These are phyloP conservation scores for Mycena rosella DNA, from an alignment of 768 basidiomycete genomes.

Conservation along the genomic window DNA sequence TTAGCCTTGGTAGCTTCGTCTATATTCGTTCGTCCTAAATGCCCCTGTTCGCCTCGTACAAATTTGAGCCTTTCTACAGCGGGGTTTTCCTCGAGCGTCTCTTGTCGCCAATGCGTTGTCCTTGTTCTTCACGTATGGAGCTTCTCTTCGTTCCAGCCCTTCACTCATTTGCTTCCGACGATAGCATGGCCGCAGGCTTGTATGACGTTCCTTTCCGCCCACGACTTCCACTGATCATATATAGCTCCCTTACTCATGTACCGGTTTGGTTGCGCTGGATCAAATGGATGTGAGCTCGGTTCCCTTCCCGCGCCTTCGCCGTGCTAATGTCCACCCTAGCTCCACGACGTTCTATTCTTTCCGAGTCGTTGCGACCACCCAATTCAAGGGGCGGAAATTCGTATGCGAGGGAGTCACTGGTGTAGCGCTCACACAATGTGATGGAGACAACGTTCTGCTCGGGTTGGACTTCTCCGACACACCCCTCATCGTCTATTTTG, in stretches of 20 bases:
- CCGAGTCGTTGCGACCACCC: constrained; percentile 50
- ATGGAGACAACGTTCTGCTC: constrained; percentile 53
- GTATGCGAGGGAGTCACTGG: constrained; percentile 46
- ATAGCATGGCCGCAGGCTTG: constrained; percentile 35
- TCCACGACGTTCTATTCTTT: constrained; percentile 55
- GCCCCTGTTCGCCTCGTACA: neutral
- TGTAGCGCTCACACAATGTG: constrained; percentile 41
- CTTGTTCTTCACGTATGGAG: constrained; percentile 33
- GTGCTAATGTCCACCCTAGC: constrained; percentile 1
- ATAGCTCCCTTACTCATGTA: constrained; percentile 40
- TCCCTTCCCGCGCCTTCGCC: neutral
- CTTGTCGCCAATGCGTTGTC: constrained; percentile 46
- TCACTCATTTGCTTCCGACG: neutral
- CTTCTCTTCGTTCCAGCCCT: neutral
- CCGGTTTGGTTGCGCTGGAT: constrained; percentile 53
- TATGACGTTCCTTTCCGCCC: neutral
- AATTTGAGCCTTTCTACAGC: constrained; percentile 21
- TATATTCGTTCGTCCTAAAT: constrained; percentile 35
- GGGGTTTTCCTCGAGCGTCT: constrained; percentile 49
- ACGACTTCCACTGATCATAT: neutral
- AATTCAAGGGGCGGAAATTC: constrained; percentile 52
- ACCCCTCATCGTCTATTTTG: constrained; percentile 41
- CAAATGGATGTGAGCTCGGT: constrained; percentile 44
- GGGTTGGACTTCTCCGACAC: constrained; percentile 47
- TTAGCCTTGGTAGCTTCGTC: constrained; percentile 45